These are phyloP conservation scores for Cladophialophora psammophila DNA, from an alignment of 2,329 filamentous ascomycete genomes.

Conservation along the genomic window DNA sequence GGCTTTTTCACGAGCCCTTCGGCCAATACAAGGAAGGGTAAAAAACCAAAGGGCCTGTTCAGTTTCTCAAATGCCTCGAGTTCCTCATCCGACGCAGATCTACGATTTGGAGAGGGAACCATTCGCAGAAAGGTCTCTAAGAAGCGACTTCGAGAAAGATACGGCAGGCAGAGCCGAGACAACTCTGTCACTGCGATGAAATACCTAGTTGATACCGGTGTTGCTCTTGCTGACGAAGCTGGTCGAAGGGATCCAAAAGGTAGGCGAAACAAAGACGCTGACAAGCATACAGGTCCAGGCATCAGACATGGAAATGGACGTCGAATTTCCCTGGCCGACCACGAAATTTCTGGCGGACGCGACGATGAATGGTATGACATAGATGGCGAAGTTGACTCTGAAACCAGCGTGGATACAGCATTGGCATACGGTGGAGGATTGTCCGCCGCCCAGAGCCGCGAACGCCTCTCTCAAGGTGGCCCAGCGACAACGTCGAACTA, in stretches of 20 bases:
- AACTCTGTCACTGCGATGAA: slow-evolving; percentile 57
- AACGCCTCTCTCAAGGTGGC: slow-evolving; percentile 61
- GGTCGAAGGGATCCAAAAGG: slow-evolving; percentile 35
- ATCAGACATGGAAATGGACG: slow-evolving; percentile 7
- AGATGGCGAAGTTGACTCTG: slow-evolving; percentile 61
- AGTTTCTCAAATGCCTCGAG: slow-evolving; percentile 69
- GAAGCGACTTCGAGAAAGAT: slow-evolving; percentile 38
- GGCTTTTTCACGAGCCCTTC: slow-evolving; percentile 70
- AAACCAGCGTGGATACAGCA: slow-evolving; percentile 62
- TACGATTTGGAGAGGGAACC: slow-evolving; percentile 71
- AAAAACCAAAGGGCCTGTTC: slow-evolving; percentile 58
- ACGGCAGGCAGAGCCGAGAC: slow-evolving; percentile 38
- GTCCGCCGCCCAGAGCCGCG: slow-evolving; percentile 54
- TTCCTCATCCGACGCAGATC: slow-evolving; percentile 71
- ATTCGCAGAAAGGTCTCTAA: slow-evolving; percentile 46
- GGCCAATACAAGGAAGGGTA: slow-evolving; percentile 57
- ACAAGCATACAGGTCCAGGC: slow-evolving; percentile 32
- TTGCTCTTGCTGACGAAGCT: slow-evolving; percentile 53
- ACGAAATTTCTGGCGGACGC: slow-evolving; percentile 43
- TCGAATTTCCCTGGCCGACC: slow-evolving; percentile 25
- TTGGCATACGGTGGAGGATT: slow-evolving; percentile 66
- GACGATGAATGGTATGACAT: slow-evolving; percentile 67
- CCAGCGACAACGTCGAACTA: slow-evolving; percentile 49
- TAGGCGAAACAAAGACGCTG: slow-evolving; percentile 33
- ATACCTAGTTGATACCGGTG: slow-evolving; percentile 57